Base-by-base conservation (phyloP, 2,329 filamentous ascomycete genomes). In the Fusarium denticulatum region DNA sequence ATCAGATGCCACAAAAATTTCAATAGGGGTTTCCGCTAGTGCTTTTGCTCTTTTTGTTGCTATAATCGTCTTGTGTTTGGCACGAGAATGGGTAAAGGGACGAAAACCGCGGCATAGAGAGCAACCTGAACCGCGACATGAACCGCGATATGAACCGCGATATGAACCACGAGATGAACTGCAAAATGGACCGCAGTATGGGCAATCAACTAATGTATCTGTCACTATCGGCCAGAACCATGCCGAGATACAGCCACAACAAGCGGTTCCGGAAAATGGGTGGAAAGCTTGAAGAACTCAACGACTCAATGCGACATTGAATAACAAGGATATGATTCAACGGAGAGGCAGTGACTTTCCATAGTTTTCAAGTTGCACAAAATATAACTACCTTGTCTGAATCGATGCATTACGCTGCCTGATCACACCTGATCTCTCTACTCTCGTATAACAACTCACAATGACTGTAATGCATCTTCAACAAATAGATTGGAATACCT, bases 121-220 rank as follows among this genome's bases (percentile, higher is more conserved):
- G 59, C 22, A 67, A 46, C 4, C 60, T 59, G 14, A 40, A 67
- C 14, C 46, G 45, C 28, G 36, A n/a, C 1, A 20, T 61, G 47
- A 32, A 34, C 30, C 30, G 9, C 46, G 22, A n/a, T 11, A 32
- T 18, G 26, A n/a, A n/a, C 26, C 20, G 5, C 45, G 11, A 12
- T 14, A 20, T 9, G 20, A 30, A 11, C 46, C 15, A 2, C 46
- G 14, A 8, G 5, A 13, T n/a, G 52, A 22, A 46, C n/a, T 46
- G 50, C 24, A 46, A 26, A 5, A 67, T 47, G 14, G 30, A 53
- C 15, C 39, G 45, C 24, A n/a, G 18, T 1, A 26, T 61, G 30
- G 13, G 30, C n/a, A 5, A 15, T 12, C 32, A 52, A 11, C n/a
- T 8, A 52, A 52, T 26, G 2, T 52, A 3, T 8, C 13, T 52